Base-by-base conservation (phyloP, 2,329 filamentous ascomycete genomes). In the Penicillium sclerotiorum region DNA sequence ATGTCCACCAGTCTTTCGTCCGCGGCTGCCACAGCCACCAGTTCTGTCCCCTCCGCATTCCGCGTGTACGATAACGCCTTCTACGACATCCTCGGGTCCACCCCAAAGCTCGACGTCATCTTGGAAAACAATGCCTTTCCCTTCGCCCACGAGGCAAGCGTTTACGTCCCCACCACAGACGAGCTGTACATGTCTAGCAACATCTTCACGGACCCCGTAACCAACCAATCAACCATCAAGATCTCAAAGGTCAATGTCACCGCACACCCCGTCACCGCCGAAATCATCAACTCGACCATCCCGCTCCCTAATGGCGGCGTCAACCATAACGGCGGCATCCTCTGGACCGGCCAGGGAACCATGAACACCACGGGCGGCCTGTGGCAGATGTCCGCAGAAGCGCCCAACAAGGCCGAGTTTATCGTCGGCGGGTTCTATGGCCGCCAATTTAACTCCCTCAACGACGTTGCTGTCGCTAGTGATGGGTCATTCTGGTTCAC, bases 271-370 rank as follows among this genome's bases (percentile, higher is more conserved):
- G 45, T 58, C 2, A 55, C 47, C 4, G 65, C 66, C 5, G 70
- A 75, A 37, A 66, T 74, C 35, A 64, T 78, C 20, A 61, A 65
- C 1, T 63, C 62, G 0, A 62, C 66, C 3, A 63, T 78, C 1
- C 61, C 64, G 3, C 76, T 80, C 74, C 69, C 73, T 4, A 80
- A 80, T 38, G 78, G 78, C 27, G 78, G 75, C 8, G 73, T 78
- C 38, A 80, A 78, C 47, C 74, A 76, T 59, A 55, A 66, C 1
- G 65, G 69, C 13, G 67, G 71, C 13, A 53, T 78, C 12, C 61
- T 77, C 17, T 76, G 76, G 57, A 76, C 74, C 48, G 70, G 69
- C 1, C 76, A 77, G 45, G 76, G 76, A 9, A 53, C 50, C 6
- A 18, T 56, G 12, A 60, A 53, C 27, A 27, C 52, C 7, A 50